phyloP scores from a whole-genome alignment of 2,329 filamentous ascomycete genomes.

The Fusarium ambrosium region DNA sequence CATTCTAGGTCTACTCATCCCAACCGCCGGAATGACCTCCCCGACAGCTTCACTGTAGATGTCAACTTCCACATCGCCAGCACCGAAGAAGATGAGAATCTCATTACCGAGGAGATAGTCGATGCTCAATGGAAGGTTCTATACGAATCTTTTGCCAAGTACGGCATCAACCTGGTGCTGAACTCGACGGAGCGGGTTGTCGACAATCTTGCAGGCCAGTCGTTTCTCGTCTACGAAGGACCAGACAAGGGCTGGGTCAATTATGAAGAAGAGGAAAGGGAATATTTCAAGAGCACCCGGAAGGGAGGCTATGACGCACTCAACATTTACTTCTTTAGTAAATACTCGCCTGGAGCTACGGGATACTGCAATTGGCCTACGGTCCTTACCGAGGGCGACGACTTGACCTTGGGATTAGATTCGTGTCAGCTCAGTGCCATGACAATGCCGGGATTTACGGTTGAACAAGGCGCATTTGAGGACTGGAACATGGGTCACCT shows the following conservation, averaged over 20 bases:
- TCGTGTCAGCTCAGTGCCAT: conserved; percentile 50
- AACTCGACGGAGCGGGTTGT: conserved; percentile 45
- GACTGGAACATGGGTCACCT: conserved; percentile 35
- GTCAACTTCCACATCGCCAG: conserved; percentile 47
- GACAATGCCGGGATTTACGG: conserved; percentile 40
- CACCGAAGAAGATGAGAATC: conserved; percentile 38
- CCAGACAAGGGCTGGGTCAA: conserved; percentile 44
- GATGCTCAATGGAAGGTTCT: conserved; percentile 41
- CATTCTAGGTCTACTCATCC: no score
- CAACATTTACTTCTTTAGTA: conserved; percentile 47
- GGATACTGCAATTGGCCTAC: conserved; percentile 28
- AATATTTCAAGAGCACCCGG: conserved; percentile 46
- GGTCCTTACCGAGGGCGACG: conserved; percentile 6
- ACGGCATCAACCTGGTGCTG: conserved; percentile 41
- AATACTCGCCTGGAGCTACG: conserved; percentile 22
- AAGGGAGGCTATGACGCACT: conserved; percentile 55
- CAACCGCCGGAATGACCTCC: conserved; percentile 18
- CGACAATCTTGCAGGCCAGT: conserved; percentile 37
- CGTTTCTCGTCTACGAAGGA: conserved; percentile 41
- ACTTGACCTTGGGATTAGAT: conserved; percentile 49
- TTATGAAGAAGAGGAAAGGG: conserved; percentile 52
- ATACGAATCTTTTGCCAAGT: conserved; percentile 32
- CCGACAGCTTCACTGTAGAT: conserved; percentile 40
- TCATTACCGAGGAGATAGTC: conserved; percentile 23
- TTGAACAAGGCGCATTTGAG: conserved; percentile 12